A percentile compares a stretch with the other conserved stretches of the same genome.
phyloP scores from a whole-genome alignment of 805 yeast genomes.

The Cyberlindnera galapagoensis region DNA sequence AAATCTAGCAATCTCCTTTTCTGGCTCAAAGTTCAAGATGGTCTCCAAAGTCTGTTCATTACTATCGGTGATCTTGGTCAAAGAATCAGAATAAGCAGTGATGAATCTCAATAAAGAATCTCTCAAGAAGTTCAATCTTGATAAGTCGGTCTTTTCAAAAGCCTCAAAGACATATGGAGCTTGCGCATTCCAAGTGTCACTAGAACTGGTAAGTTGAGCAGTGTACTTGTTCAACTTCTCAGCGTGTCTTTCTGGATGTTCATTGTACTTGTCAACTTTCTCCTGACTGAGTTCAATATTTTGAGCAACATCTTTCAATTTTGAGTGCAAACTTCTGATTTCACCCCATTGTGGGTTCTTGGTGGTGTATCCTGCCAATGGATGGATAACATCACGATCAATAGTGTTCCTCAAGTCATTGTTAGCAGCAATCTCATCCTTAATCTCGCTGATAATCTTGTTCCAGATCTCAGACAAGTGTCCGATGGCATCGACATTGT shows the following conservation, averaged over 20 bases:
- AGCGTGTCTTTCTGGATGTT: conserved; percentile 17
- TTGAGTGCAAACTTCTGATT: conserved; percentile 39
- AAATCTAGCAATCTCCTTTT: conserved; percentile 52
- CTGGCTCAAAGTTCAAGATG: conserved; percentile 56
- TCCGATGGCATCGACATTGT: conserved; percentile 43
- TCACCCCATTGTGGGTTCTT: conserved; percentile 51
- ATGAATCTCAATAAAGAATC: conserved; percentile 60
- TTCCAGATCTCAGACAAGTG: conserved; percentile 38
- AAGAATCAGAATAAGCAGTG: conserved; percentile 50
- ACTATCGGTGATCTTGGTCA: conserved; percentile 36
- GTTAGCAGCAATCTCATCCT: conserved; percentile 43
- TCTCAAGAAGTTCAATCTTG: conserved; percentile 55
- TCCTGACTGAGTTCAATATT: conserved; percentile 34
- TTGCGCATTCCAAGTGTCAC: conserved; percentile 64
- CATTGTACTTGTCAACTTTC: conserved; percentile 31
- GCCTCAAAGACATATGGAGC: conserved; percentile 73
- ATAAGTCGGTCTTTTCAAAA: conserved; percentile 65
- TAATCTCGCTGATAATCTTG: conserved; percentile 33
- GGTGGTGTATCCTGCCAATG: conserved; percentile 45
- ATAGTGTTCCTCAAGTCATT: conserved; percentile 40
- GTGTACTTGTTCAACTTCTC: conserved; percentile 28
- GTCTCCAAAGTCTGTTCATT: conserved; percentile 64
- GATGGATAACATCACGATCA: conserved; percentile 49
- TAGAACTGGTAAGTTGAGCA: conserved; percentile 37
- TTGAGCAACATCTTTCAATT: conserved; percentile 37